Evolutionary conservation across 495 filamentous ascomycete species (phyloP), one percentile per base, ranked within the genome.

Genomic region (Collariella sp.): DNA sequence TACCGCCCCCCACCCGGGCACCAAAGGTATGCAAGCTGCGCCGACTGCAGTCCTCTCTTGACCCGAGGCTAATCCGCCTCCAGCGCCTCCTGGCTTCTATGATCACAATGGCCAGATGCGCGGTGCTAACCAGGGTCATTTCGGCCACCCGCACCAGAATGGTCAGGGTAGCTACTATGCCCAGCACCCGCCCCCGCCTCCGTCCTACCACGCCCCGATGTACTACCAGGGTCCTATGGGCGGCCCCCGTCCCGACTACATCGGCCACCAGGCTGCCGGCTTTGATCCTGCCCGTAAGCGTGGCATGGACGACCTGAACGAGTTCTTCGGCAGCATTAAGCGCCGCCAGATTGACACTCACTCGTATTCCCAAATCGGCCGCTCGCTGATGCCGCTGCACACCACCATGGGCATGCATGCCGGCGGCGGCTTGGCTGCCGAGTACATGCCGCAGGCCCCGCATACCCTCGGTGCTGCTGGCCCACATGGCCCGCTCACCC

Each of bases 321-420:
- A 94, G 59, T 94, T 97, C 74, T 95, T 97, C 60, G 85, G 87
- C 47, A 89, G 89, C 64, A 81, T 85, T 54, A 96, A 96, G 74
- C 85, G 89, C 50, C 86, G 88, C 60, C 80, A 86, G 57, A 85
- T 99, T 58, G 89, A 97, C 58, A 84, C 89, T 1, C 79, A 76
- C 35, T 93, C 86, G 10, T 95, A 95, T 64, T 71, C 79, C 38
- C 85, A 93, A 46, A 84, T 96, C 47, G 86, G 86, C 54, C 84
- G 87, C 64, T 83, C 88, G 38, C 76, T 96, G 23, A 76, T 86
- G 52, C 82, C 84, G 35, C 76, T 95, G 10, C 86, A 89, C 63
- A 75, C 74, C 24, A 56, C 68, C 19, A 73, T 91, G 26, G 82
- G 88, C 16, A 79, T 93, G 56, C 72, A 85, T 47, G 71, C 75